Conservation (phyloP, 768 basidiomycete genomes). For the Scleroderma bovista region DNA sequence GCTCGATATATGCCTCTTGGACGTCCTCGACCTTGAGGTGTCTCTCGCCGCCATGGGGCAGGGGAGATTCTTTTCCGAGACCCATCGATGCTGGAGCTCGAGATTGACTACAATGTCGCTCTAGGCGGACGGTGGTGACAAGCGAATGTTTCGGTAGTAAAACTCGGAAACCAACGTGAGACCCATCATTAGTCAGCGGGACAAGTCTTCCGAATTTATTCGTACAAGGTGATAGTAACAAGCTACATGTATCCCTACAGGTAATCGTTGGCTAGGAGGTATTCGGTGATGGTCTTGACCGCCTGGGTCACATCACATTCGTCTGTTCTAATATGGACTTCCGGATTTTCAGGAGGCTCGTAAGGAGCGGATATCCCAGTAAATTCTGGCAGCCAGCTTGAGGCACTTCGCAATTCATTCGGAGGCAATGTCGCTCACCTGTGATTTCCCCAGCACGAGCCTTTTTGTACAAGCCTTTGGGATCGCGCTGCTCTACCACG, state of each 20-base stretch:
- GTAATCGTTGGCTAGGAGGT: conserved; percentile 65
- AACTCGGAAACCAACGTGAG: no score
- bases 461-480: conserved; percentile 97
- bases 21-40: conserved; percentile 60
- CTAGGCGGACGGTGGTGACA: no score
- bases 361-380: conserved; percentile 98
- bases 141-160: no score
- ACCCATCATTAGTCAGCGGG: no score
- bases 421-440: conserved; percentile 43
- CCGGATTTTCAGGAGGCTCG: conserved; percentile 79
- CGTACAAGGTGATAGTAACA: no score
- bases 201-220: no score
- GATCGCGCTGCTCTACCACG: conserved; percentile 89
- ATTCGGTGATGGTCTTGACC: conserved; percentile 72
- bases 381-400: conserved; percentile 60
- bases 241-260: no score
- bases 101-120: neutral
- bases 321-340: conserved; percentile 89
- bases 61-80: conserved; percentile 7
- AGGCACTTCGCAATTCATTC: conserved; percentile 5
- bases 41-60: conserved; percentile 19
- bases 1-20: conserved; percentile 69
- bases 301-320: conserved; percentile 72
- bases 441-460: conserved; percentile 94
- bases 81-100: no score